Conservation (phyloP, 2,329 filamentous ascomycete genomes). For the Hypoxylon sp. region DNA sequence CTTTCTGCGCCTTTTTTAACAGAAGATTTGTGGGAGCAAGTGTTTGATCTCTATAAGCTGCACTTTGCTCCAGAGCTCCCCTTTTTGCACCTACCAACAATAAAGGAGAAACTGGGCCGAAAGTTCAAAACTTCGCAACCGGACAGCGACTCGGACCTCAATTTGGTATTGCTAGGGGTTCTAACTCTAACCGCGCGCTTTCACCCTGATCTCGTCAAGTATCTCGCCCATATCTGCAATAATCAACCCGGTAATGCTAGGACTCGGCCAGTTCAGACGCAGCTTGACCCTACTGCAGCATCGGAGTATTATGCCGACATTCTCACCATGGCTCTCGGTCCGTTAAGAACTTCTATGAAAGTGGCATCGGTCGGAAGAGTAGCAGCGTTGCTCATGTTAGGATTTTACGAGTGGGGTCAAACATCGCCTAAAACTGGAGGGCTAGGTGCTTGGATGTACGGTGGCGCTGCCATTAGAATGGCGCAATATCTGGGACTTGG, state of each 20-base stretch:
- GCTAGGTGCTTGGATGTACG: slow-evolving; percentile 73
- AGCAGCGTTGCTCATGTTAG: slow-evolving; percentile 78
- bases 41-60: slow-evolving; percentile 77
- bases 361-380: slow-evolving; percentile 71
- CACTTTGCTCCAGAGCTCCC: slow-evolving; percentile 80
- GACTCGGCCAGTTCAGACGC: slow-evolving; percentile 53
- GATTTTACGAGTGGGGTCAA: slow-evolving; percentile 79
- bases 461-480: slow-evolving; percentile 74
- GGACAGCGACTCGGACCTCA: slow-evolving; percentile 61
- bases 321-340: slow-evolving; percentile 65
- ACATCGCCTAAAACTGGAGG: slow-evolving; percentile 64
- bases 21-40: slow-evolving; percentile 74
- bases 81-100: slow-evolving; percentile 76
- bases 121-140: slow-evolving; percentile 56
- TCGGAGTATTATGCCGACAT: slow-evolving; percentile 75
- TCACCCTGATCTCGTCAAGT: slow-evolving; percentile 70
- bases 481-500: slow-evolving; percentile 72
- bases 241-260: slow-evolving; percentile 54
- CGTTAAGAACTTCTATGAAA: slow-evolving; percentile 62
- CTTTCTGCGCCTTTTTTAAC: slow-evolving; percentile 73
- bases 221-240: slow-evolving; percentile 60
- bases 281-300: slow-evolving; percentile 65
- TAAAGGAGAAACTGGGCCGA: slow-evolving; percentile 66
- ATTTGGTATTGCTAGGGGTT: slow-evolving; percentile 74
- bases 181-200: slow-evolving; percentile 78